Evolutionary conservation across 2,329 filamentous ascomycete species (phyloP).

Genomic region (Colletotrichum echinochloae): DNA sequence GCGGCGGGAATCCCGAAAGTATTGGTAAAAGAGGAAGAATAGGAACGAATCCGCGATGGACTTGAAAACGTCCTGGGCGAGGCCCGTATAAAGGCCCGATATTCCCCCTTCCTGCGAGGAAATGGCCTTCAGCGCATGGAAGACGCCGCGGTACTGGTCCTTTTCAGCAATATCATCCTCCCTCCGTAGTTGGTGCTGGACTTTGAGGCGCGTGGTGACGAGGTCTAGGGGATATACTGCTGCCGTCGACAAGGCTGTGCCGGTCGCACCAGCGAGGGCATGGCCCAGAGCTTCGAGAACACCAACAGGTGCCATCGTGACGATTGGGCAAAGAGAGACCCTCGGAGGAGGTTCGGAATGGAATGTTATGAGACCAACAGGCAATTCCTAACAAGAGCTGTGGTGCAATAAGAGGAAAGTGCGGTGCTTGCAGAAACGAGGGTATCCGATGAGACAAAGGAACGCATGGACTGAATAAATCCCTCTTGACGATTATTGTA

Average conservation of each 20-base stretch:
- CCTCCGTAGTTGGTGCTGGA: constrained; percentile 71
- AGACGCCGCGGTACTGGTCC: constrained; percentile 70
- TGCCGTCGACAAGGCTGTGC: constrained; percentile 83
- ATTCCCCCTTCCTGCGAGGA: constrained; percentile 77
- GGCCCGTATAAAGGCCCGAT: constrained; percentile 75
- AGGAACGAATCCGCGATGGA: constrained; percentile 82
- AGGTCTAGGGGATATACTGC: constrained; percentile 85
- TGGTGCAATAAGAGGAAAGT: background rate
- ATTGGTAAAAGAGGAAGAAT: constrained; percentile 86
- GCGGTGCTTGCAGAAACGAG: background rate
- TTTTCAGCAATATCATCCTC: constrained; percentile 39
- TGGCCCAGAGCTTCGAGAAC: constrained; percentile 82
- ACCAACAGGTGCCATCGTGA: constrained; percentile 43
- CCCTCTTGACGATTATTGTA: background rate
- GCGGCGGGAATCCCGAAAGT: constrained; percentile 50
- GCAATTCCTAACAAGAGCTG: background rate
- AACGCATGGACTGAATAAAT: background rate
- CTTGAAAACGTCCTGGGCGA: constrained; percentile 74
- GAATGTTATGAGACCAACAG: background rate
- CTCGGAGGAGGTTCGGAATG: no score
- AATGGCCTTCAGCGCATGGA: constrained; percentile 79
- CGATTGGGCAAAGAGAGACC: background rate
- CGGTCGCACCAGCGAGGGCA: constrained; percentile 82
- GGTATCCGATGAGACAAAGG: no score
- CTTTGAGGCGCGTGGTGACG: constrained; percentile 84